phyloP scores from a whole-genome alignment of 164 flowering plant species.

The Malania oleifera region DNA sequence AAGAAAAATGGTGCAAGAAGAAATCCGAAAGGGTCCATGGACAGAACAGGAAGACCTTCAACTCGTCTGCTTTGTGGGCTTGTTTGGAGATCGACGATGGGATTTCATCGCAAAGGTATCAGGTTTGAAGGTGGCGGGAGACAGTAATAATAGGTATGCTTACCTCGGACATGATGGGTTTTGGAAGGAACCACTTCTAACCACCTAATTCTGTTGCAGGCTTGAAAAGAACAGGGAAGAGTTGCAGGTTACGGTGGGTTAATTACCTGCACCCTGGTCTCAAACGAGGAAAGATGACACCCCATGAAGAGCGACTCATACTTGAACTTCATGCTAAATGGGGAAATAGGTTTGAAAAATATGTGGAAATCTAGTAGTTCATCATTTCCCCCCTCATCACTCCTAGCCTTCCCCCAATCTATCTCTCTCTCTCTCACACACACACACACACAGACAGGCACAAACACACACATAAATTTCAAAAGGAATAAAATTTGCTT shows the following conservation, averaged over 20 bases:
- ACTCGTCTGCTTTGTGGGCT: constrained; percentile 62
- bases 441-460: too few relatives aligned
- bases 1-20: constrained; percentile 47
- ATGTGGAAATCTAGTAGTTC: neutral
- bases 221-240: constrained; percentile 93
- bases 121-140: constrained; percentile 99
- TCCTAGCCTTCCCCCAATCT: too few relatives aligned
- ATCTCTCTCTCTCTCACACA: too few relatives aligned
- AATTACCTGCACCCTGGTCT: constrained; percentile 94
- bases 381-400: too few relatives aligned
- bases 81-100: constrained; percentile 95
- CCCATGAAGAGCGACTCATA: constrained; percentile 84
- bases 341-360: constrained; percentile 81
- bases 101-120: constrained; percentile 95
- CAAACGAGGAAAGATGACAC: constrained; percentile 86
- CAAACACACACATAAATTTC: too few relatives aligned
- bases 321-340: constrained; percentile 84
- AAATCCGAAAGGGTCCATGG: constrained; percentile 89
- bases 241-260: constrained; percentile 98
- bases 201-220: constrained; percentile 65
- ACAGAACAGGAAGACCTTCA: constrained; percentile 89
- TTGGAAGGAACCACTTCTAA: constrained; percentile 34
- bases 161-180: constrained; percentile 28
- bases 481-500: neutral
- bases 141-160: constrained; percentile 55